These are phyloP conservation scores for Vitis hybrid DNA, from an alignment of 177 flowering plant genomes.

Conservation along the genomic window DNA sequence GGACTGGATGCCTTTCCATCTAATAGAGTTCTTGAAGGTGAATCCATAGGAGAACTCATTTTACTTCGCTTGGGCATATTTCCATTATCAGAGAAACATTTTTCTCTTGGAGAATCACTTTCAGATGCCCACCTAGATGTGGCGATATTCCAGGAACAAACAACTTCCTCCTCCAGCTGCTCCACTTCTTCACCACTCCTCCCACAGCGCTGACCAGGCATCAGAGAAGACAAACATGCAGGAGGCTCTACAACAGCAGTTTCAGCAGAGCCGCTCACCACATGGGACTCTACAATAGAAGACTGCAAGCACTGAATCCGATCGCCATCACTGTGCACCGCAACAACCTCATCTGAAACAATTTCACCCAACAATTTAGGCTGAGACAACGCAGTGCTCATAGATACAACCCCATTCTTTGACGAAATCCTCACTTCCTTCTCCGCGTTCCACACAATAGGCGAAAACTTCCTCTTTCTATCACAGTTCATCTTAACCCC, in stretches of 20 bases:
- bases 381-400: slow-evolving; percentile 1
- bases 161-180: slow-evolving; percentile 35
- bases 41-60: background rate
- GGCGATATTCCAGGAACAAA: slow-evolving; percentile 28
- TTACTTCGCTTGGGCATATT: slow-evolving; percentile 14
- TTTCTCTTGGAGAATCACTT: slow-evolving; percentile 24
- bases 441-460: slow-evolving; percentile 43
- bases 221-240: slow-evolving; percentile 7
- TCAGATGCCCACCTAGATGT: slow-evolving; percentile 73
- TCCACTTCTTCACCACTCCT: slow-evolving; percentile 24
- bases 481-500: slow-evolving; percentile 21
- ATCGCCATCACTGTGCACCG: background rate
- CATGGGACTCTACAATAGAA: background rate
- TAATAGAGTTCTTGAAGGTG: background rate
- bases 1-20: slow-evolving; percentile 22
- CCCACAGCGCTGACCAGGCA: background rate
- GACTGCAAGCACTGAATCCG: slow-evolving; percentile 1
- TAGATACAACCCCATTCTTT: slow-evolving; percentile 15
- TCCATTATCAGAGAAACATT: slow-evolving; percentile 9
- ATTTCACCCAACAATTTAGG: background rate
- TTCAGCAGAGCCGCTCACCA: slow-evolving; percentile 5
- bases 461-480: slow-evolving; percentile 45
- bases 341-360: background rate
- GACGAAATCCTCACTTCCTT: slow-evolving; percentile 17
- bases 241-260: slow-evolving; percentile 11